These are phyloP conservation scores for Dichomitus squalens DNA, from an alignment of 1,284 basidiomycete species.

Conservation along the genomic window DNA sequence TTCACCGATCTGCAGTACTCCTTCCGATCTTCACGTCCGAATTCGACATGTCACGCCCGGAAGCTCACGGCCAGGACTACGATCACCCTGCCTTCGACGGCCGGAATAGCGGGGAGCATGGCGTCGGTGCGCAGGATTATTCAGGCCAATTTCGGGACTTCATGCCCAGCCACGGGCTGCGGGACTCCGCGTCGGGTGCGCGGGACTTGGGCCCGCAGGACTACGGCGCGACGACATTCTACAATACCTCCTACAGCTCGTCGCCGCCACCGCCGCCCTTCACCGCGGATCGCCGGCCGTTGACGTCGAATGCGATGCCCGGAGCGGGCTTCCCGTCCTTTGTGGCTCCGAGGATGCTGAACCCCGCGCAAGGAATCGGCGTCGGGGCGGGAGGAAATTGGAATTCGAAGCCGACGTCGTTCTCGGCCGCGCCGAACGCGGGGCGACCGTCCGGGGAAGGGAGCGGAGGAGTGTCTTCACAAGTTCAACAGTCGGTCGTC, in stretches of 20 bases:
- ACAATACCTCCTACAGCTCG: slow-evolving; percentile 20
- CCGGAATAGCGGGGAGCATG: slow-evolving; percentile 22
- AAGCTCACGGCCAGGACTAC: slow-evolving; percentile 43
- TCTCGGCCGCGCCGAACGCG: slow-evolving; percentile 23
- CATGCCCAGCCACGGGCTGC: slow-evolving; percentile 16
- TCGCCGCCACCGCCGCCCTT: slow-evolving; percentile 23
- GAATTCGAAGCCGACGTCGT: slow-evolving; percentile 24
- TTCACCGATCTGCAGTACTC: slow-evolving; percentile 22
- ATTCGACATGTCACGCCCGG: slow-evolving; percentile 41
- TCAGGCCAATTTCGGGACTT: slow-evolving; percentile 18
- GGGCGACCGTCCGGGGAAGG: slow-evolving; percentile 24
- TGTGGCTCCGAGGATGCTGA: slow-evolving; percentile 27
- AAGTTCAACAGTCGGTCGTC: slow-evolving; percentile 28
- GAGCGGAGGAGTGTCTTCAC: slow-evolving; percentile 25
- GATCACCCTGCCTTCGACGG: slow-evolving; percentile 38
- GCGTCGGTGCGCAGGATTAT: slow-evolving; percentile 21
- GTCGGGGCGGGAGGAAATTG: slow-evolving; percentile 23
- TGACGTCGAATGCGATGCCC: slow-evolving; percentile 19
- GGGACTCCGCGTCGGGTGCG: slow-evolving; percentile 11
- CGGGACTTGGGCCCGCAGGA: slow-evolving; percentile 22
- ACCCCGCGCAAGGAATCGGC: slow-evolving; percentile 24
- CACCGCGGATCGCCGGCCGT: slow-evolving; percentile 26
- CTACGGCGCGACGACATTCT: slow-evolving; percentile 16
- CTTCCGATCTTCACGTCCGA: slow-evolving; percentile 30
- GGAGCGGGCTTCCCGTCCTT: slow-evolving; percentile 27